These are phyloP conservation scores for Podosphaera aphanis DNA, from an alignment of 2,329 filamentous ascomycete species.

Conservation along the genomic window DNA sequence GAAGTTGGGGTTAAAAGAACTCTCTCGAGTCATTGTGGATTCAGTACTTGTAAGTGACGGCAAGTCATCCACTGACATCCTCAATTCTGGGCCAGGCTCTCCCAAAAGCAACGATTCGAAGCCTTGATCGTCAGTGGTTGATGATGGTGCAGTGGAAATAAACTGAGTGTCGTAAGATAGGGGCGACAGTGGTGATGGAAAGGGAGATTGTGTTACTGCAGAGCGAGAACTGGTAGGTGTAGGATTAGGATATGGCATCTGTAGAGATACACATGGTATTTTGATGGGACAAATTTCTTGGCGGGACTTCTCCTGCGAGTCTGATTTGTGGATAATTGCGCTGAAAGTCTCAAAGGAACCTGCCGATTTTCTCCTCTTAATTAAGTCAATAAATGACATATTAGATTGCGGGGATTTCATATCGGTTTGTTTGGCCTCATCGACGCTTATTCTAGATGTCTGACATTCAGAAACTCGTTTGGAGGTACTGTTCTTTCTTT, in stretches of 20 bases:
- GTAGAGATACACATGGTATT: conserved; percentile 20
- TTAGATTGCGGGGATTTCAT: conserved; percentile 25
- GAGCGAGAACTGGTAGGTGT: conserved; percentile 34
- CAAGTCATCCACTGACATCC: conserved; percentile 49
- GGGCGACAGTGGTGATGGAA: conserved; percentile 43
- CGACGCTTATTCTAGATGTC: conserved; percentile 24
- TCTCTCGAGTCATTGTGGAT: conserved; percentile 52
- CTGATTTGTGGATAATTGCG: conserved; percentile 15
- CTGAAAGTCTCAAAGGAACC: conserved; percentile 20
- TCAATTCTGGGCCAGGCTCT: conserved; percentile 47
- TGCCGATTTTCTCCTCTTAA: conserved; percentile 22
- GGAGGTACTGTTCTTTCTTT: too few species aligned
- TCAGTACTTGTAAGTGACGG: conserved; percentile 55
- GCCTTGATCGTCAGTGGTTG: conserved; percentile 27
- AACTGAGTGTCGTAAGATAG: conserved; percentile 49
- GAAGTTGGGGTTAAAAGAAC: conserved; percentile 21
- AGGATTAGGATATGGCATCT: conserved; percentile 23
- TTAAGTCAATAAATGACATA: conserved; percentile 27
- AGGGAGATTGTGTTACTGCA: conserved; percentile 25
- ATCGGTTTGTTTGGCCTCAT: conserved; percentile 16
- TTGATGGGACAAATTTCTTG: conserved; percentile 29
- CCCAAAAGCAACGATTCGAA: conserved; percentile 50
- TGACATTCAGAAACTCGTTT: conserved; percentile 10
- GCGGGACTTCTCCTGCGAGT: conserved; percentile 14
- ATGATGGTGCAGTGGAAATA: conserved; percentile 54